Conservation (phyloP, 768 basidiomycete species). For the Suillus brevipes region DNA sequence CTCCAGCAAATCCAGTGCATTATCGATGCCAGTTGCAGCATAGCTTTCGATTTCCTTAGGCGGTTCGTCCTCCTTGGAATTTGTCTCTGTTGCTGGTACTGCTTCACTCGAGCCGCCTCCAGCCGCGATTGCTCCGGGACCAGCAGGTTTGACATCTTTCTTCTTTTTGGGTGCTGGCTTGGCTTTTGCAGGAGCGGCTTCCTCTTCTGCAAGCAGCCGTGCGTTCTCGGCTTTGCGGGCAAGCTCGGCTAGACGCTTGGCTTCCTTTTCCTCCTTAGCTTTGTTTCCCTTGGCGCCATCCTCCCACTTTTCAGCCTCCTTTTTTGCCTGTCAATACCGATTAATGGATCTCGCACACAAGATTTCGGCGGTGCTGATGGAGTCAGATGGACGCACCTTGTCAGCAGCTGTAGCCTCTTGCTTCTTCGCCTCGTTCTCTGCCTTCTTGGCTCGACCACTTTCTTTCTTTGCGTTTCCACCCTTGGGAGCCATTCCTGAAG, state of each 20-base stretch:
- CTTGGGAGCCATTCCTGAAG: constrained; percentile 72
- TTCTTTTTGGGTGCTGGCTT: constrained; percentile 69
- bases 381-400: constrained; percentile 47
- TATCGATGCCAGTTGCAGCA: constrained; percentile 86
- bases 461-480: constrained; percentile 93
- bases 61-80: constrained; percentile 24
- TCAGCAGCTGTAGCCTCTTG: constrained; percentile 58
- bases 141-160: constrained; percentile 66
- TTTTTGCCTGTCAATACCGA: constrained; percentile 54
- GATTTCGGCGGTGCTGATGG: constrained; percentile 4
- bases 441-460: constrained; percentile 85
- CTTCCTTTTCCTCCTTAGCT: constrained; percentile 71
- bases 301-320: constrained; percentile 68
- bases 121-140: constrained; percentile 83
- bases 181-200: constrained; percentile 59
- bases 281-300: constrained; percentile 70
- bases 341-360: constrained; percentile 7
- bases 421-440: constrained; percentile 87
- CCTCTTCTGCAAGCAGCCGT: constrained; percentile 85
- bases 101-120: constrained; percentile 44
- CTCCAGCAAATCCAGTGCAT: constrained; percentile 85
- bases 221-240: constrained; percentile 88
- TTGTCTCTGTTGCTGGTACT: constrained; percentile 8
- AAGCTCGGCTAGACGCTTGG: constrained; percentile 76
- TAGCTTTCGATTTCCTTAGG: constrained; percentile 61